Conservation (phyloP, 2,329 filamentous ascomycete species). For the Venturia nashicola region DNA sequence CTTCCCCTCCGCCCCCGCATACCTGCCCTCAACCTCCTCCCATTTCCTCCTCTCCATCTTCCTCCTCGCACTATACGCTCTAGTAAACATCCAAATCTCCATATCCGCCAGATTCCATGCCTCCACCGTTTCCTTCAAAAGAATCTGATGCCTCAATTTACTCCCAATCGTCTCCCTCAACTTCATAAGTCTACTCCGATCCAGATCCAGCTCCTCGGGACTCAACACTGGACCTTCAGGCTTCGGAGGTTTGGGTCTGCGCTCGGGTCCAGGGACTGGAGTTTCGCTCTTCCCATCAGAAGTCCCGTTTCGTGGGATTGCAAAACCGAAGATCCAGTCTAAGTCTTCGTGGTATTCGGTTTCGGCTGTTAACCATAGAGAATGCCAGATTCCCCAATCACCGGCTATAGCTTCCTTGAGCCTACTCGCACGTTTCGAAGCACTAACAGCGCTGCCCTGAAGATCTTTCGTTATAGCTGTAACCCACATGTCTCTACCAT, state of each 20-base stretch:
- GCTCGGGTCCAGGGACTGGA: conserved; percentile 46
- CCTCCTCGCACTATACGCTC: conserved; percentile 53
- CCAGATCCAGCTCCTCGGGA: conserved; percentile 33
- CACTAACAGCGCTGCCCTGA: conserved; percentile 50
- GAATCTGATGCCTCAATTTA: conserved; percentile 22
- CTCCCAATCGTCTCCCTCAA: conserved; percentile 32
- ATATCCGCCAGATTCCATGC: conserved; percentile 53
- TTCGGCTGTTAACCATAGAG: conserved; percentile 74
- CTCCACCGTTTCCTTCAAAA: conserved; percentile 33
- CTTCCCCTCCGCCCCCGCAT: conserved; percentile 42
- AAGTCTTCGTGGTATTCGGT: conserved; percentile 52
- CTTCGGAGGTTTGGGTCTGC: conserved; percentile 34
- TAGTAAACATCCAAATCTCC: conserved; percentile 64
- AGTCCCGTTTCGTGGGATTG: conserved; percentile 46
- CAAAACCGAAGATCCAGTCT: conserved; percentile 84
- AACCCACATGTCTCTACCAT: conserved; percentile 70
- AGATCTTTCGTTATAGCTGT: conserved; percentile 56
- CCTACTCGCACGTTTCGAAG: conserved; percentile 52
- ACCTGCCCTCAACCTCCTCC: conserved; percentile 59
- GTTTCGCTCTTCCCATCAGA: conserved; percentile 43
- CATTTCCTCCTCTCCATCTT: conserved; percentile 52
- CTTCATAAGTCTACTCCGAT: conserved; percentile 43
- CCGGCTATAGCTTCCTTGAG: conserved; percentile 76
- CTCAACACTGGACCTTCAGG: conserved; percentile 38
- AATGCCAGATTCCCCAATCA: conserved; percentile 48